Conservation (phyloP, 768 basidiomycete genomes). For the Dentipellis sp. region DNA sequence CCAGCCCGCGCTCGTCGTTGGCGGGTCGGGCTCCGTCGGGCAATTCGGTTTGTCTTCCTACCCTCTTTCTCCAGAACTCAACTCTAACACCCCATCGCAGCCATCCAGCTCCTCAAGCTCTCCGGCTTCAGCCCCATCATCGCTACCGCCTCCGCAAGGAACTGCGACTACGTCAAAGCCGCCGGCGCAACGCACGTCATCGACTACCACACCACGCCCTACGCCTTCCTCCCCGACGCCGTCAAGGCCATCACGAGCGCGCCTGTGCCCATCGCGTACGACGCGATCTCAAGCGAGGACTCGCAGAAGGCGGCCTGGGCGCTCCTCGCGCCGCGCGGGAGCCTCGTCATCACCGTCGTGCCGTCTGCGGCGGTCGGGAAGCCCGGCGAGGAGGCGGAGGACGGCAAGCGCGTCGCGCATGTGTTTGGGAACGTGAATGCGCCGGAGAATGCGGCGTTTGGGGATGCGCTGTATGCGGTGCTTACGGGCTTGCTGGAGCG, state of each 20-base stretch:
- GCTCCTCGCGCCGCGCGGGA: constrained; percentile 8
- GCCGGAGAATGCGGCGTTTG: neutral
- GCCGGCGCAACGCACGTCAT: constrained; percentile 14
- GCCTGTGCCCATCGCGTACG: constrained; percentile 8
- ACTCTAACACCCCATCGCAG: neutral
- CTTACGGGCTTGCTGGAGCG: constrained; percentile 2
- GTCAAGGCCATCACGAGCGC: constrained; percentile 7
- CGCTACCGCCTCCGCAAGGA: constrained; percentile 9
- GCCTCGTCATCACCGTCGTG: constrained; percentile 5
- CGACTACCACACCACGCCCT: constrained; percentile 9
- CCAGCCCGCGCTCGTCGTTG: constrained; percentile 37
- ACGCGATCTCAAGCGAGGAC: constrained; percentile 9
- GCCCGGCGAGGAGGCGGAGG: neutral
- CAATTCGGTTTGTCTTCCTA: constrained; percentile 30
- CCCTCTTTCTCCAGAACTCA: no score
- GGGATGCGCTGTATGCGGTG: neutral
- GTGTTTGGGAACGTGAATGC: neutral
- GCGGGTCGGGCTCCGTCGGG: constrained; percentile 40
- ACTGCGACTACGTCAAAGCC: constrained; percentile 4
- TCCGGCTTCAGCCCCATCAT: constrained; percentile 14
- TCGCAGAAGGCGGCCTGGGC: constrained; percentile 12
- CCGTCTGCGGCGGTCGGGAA: no score
- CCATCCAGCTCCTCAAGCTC: constrained; percentile 11
- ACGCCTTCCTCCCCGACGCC: constrained; percentile 1
- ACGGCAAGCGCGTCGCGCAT: neutral